phyloP scores from a whole-genome alignment of 257 asterid species.

The Prunella vulgaris region DNA sequence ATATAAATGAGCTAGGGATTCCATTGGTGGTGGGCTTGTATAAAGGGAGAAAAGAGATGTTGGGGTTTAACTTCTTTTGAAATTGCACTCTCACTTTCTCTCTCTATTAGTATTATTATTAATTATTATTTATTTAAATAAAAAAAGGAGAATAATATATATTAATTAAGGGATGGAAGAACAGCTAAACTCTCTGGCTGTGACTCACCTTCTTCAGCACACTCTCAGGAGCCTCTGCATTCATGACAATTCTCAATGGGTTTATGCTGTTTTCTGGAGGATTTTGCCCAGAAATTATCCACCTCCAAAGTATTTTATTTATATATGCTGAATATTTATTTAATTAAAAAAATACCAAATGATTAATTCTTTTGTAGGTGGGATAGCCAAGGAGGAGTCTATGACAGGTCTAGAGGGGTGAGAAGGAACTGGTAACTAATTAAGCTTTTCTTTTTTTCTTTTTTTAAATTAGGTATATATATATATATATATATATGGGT shows the following conservation, averaged over 20 bases:
- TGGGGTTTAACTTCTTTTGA: constrained; percentile 56
- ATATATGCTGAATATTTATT: not conserved
- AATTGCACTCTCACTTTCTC: constrained; percentile 10
- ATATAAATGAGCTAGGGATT: constrained; percentile 18
- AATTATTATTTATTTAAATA: not conserved
- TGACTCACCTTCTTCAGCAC: constrained; percentile 98
- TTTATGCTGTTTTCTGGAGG: constrained; percentile 99
- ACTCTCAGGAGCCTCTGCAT: constrained; percentile 88
- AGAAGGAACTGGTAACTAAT: constrained; percentile 92
- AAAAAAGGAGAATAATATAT: too few relatives aligned
- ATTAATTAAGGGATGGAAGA: constrained; percentile 52
- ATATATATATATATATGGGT: too few relatives aligned
- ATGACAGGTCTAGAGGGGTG: constrained; percentile 96
- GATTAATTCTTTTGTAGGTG: constrained; percentile 40
- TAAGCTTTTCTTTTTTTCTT: too few relatives aligned
- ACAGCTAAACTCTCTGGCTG: constrained; percentile 74
- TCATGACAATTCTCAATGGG: constrained; percentile 95
- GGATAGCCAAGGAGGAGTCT: constrained; percentile 93
- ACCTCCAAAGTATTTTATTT: constrained; percentile 76
- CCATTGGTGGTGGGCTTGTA: constrained; percentile 53
- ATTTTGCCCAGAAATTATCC: constrained; percentile 97
- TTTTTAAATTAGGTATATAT: not conserved
- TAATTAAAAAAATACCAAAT: too few relatives aligned
- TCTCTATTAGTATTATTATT: not conserved
- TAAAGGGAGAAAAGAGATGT: constrained; percentile 71